A percentile compares a stretch with the other conserved stretches of the same genome.
Conservation (phyloP, 345 rosid species). For the Corchorus capsularis region DNA sequence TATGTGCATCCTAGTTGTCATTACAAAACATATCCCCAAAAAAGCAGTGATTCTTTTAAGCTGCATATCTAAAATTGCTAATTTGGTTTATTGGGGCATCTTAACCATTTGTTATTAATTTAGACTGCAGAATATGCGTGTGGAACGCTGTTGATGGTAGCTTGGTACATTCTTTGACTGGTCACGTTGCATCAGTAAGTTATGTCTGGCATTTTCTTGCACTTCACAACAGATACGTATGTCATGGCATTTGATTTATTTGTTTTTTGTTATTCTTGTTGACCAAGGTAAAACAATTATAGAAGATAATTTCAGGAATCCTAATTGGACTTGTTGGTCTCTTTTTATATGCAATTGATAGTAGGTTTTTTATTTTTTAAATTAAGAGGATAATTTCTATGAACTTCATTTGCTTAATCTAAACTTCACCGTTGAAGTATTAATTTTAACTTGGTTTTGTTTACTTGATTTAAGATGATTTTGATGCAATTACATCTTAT, state of each 20-base stretch:
- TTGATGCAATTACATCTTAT: neutral
- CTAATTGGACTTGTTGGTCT: neutral
- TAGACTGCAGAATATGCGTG: slow-evolving; percentile 99
- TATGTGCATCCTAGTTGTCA: neutral
- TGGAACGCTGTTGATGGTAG: slow-evolving; percentile 99
- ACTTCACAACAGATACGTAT: neutral
- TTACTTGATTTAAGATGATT: neutral
- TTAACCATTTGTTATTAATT: slow-evolving; percentile 27
- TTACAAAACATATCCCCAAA: neutral
- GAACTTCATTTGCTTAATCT: slow-evolving; percentile 9
- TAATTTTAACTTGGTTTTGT: neutral
- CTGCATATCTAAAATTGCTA: slow-evolving; percentile 16
- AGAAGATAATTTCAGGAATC: neutral
- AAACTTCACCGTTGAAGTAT: neutral
- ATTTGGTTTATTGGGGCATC: slow-evolving; percentile 18
- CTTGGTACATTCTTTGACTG: slow-evolving; percentile 94
- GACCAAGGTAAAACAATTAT: neutral
- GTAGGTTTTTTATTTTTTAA: neutral
- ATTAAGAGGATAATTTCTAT: neutral
- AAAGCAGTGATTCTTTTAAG: neutral
- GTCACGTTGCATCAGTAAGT: slow-evolving; percentile 94
- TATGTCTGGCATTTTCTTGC: slow-evolving; percentile 12
- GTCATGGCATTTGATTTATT: slow-evolving; percentile 5
- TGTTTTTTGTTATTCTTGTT: neutral
- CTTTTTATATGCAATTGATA: slow-evolving; percentile 8